phyloP scores from a whole-genome alignment of 306 rosid species.

The Quercus dentata region DNA sequence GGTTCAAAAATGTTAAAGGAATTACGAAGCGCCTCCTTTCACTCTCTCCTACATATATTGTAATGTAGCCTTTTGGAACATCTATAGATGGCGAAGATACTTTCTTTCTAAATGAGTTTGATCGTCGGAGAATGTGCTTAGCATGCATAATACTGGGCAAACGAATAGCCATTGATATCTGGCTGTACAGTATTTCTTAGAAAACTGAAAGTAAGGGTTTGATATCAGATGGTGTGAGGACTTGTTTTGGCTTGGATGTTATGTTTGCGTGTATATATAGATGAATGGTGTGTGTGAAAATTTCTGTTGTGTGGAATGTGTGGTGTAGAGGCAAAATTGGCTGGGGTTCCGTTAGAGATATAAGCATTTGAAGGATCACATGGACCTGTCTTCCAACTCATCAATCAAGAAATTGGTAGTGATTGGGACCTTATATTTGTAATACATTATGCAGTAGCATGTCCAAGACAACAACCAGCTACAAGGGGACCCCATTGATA shows the following conservation, averaged over 20 bases:
- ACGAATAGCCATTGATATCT: not conserved
- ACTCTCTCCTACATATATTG: too few relatives aligned
- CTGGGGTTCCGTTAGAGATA: conserved; percentile 6
- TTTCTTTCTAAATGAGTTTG: not conserved
- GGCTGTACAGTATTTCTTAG: too few relatives aligned
- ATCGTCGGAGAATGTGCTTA: not conserved
- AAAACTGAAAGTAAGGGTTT: too few relatives aligned
- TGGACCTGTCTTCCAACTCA: conserved; percentile 11
- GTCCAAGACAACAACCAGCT: not conserved
- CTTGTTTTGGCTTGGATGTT: conserved; percentile 10
- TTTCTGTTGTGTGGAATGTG: too few relatives aligned
- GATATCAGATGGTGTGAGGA: not conserved
- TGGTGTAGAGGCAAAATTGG: too few relatives aligned
- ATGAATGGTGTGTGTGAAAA: not conserved
- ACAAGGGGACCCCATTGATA: not conserved
- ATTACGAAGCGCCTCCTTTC: too few relatives aligned
- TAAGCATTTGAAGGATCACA: conserved; percentile 9
- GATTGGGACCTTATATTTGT: conserved; percentile 4
- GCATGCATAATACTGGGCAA: not conserved
- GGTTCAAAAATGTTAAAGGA: conserved; percentile 18
- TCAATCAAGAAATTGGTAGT: not conserved
- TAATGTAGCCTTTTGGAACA: not conserved
- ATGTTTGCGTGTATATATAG: not conserved
- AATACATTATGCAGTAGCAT: not conserved
- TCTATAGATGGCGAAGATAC: not conserved